Conservation (phyloP, 345 rosid genomes). For the Cochlearia excelsa region DNA sequence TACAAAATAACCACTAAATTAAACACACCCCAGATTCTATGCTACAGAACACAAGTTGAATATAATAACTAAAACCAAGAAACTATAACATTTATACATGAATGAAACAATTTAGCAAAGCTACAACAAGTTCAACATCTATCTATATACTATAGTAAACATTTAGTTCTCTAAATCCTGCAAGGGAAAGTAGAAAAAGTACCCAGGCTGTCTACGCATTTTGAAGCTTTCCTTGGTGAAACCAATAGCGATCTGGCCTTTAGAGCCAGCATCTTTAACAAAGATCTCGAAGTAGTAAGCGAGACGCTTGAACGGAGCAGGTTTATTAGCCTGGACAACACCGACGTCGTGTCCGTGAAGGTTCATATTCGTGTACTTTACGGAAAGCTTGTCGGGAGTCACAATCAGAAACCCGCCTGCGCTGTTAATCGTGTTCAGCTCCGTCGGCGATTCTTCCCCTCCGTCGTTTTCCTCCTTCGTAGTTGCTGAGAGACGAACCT, state of each 20-base stretch:
- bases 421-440: constrained; percentile 82
- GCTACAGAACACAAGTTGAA: too few species aligned
- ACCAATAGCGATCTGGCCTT: constrained; percentile 80
- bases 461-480: constrained; percentile 42
- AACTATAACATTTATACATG: too few species aligned
- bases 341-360: constrained; percentile 90
- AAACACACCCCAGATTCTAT: neutral
- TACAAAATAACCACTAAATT: constrained; percentile 22
- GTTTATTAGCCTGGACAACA: constrained; percentile 73
- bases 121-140: too few species aligned
- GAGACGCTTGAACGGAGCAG: constrained; percentile 72
- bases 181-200: neutral
- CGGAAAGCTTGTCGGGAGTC: constrained; percentile 71
- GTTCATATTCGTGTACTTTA: constrained; percentile 58
- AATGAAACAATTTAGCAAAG: too few species aligned
- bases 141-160: too few species aligned
- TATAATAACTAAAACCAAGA: too few species aligned
- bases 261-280: constrained; percentile 68
- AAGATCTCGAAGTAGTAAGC: constrained; percentile 89
- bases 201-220: constrained; percentile 97
- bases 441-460: constrained; percentile 68
- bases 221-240: constrained; percentile 72
- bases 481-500: constrained; percentile 37
- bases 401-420: constrained; percentile 82
- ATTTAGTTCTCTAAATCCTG: too few species aligned